phyloP scores from a whole-genome alignment of 139 green algal genomes.

The Chlamydomonas incerta region DNA sequence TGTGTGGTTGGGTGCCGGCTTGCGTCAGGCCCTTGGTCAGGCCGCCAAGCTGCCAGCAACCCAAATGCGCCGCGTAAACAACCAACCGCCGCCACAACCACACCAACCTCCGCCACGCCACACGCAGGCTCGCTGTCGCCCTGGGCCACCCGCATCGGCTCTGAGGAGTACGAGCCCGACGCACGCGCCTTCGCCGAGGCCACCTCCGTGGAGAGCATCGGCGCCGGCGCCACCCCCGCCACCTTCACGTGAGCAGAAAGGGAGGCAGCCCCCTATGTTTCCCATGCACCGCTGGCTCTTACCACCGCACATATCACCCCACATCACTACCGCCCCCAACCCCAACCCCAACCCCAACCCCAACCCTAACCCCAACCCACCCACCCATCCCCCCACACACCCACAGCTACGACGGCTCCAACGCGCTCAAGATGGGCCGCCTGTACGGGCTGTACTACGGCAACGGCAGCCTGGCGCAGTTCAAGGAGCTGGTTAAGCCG shows the following conservation, averaged over 20 bases:
- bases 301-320: too few species aligned
- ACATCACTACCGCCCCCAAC: too few species aligned
- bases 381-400: background rate
- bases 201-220: background rate
- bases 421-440: conserved; percentile 1
- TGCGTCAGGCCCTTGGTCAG: too few species aligned
- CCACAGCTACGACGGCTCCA: conserved; percentile 16
- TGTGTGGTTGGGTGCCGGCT: too few species aligned
- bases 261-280: too few species aligned
- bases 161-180: conserved; percentile 57
- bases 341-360: too few species aligned
- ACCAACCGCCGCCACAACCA: background rate
- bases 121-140: conserved; percentile 43
- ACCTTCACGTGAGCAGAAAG: conserved; percentile 11
- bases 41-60: too few species aligned
- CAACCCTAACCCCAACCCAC: too few species aligned
- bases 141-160: conserved; percentile 53
- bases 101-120: background rate
- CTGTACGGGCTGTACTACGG: conserved; percentile 30
- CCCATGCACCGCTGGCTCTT: too few species aligned
- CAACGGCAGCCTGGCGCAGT: conserved; percentile 7
- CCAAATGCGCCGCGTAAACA: too few species aligned
- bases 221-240: background rate
- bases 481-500: background rate
- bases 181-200: background rate